phyloP scores from a whole-genome alignment of 2,329 filamentous ascomycete species.

The Coniochaeta sp. region DNA sequence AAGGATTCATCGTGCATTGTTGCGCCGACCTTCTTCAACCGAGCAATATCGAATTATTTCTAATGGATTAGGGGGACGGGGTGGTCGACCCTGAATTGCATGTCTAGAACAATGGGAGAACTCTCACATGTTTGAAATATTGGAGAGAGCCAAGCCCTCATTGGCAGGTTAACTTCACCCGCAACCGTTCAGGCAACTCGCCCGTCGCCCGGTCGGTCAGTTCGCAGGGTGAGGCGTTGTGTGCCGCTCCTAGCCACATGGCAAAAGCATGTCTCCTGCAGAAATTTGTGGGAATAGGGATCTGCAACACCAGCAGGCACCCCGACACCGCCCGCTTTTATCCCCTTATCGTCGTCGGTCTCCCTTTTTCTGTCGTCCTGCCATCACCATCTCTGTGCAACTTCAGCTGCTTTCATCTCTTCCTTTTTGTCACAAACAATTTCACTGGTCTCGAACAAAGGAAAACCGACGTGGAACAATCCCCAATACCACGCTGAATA shows the following conservation, averaged over 20 bases:
- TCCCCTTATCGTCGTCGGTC: not conserved
- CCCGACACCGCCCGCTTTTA: not conserved
- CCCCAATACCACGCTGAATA: not conserved
- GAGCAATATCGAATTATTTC: too few species aligned
- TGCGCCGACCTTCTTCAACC: too few species aligned
- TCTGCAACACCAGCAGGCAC: not conserved
- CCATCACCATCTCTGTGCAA: not conserved
- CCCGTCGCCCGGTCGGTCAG: not conserved
- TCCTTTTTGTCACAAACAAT: not conserved
- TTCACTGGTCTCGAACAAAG: not conserved
- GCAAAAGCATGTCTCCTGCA: not conserved
- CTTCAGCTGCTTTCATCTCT: not conserved
- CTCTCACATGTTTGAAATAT: not conserved
- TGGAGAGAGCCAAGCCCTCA: not conserved
- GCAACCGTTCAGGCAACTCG: not conserved
- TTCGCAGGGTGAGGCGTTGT: not conserved
- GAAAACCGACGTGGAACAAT: not conserved
- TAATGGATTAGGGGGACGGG: not conserved
- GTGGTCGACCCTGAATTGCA: not conserved
- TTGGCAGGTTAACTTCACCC: not conserved
- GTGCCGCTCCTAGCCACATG: not conserved
- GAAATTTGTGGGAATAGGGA: not conserved
- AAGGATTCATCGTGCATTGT: too few species aligned
- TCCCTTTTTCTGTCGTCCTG: not conserved
- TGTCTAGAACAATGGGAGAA: too few species aligned